Evolutionary conservation across 192 early-diverging fungal species (phyloP), one percentile per base, ranked within the genome.

Genomic region (Coemansia sp.): DNA sequence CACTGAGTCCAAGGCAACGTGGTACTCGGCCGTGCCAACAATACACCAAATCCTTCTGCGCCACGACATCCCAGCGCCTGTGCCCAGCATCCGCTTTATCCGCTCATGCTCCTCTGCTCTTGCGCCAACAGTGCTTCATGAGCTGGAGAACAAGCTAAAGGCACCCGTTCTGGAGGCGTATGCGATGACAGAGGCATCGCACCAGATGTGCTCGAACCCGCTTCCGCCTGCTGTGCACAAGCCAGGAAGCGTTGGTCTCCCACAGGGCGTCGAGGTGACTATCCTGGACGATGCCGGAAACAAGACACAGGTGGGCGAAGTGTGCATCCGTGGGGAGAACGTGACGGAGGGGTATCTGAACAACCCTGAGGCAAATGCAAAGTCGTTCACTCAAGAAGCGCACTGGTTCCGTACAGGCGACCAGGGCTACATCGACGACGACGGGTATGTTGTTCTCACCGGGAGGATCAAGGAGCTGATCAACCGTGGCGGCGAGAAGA

Each of bases 381-480:
- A 81, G 45, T 82, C 89, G 13, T 92, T 90, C 61, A 87, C 85
- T 13, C 59, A 70, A n/a, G 87, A 82, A 41, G 76, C 69, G 11
- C 71, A 78, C 68, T 95, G 84, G 82, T 94, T 95, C 85, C 87
- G 90, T 62, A 95, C 94, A 5, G 92, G 92, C 40, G 92, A 94
- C 77, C 88, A 93, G 75, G 93, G 92, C 48, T 89, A 89, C 65
- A 63, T 90, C 16, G 94, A 95, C 72, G 70, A 70, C 16, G 91
- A 93, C 48, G 91, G 91, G 1, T 95, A 91, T 62, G 69, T 92
- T 54, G 84, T 88, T 55, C 80, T 95, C 61, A 93, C 91, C 4
- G 94, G 94, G 3, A 89, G 94, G 47, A 92, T 92, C 76, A 94
- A 95, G 85, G 94, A 94, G 75, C 83, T 92, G 62, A 95, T 95